phyloP scores from a whole-genome alignment of 2,329 filamentous ascomycete genomes.

The Pyrenophora seminiperda region DNA sequence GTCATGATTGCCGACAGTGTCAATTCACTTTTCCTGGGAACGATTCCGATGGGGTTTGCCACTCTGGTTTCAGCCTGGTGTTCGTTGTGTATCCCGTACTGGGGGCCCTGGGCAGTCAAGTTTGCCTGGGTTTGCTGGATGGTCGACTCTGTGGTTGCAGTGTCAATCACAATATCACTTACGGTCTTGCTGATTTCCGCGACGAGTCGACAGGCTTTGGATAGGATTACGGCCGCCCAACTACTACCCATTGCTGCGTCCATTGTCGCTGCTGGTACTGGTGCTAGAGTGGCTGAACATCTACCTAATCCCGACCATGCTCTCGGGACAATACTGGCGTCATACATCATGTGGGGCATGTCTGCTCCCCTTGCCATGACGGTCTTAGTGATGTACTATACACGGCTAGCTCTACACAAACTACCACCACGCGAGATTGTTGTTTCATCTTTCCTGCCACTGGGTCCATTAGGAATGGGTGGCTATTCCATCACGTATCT shows the following conservation, averaged over 20 bases:
- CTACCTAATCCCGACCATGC: conserved; percentile 62
- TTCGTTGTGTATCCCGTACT: conserved; percentile 63
- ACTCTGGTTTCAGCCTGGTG: conserved; percentile 71
- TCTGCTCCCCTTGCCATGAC: conserved; percentile 65
- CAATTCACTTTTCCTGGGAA: conserved; percentile 70
- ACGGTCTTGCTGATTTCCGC: conserved; percentile 61
- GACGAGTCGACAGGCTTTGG: conserved; percentile 35
- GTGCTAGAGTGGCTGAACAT: conserved; percentile 66
- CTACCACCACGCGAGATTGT: conserved; percentile 70
- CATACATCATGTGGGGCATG: conserved; percentile 72
- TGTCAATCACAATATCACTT: conserved; percentile 52
- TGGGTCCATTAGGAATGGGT: conserved; percentile 70
- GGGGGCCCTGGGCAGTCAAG: conserved; percentile 61
- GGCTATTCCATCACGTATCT: conserved; percentile 64
- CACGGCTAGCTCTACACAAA: conserved; percentile 69
- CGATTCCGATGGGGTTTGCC: conserved; percentile 70
- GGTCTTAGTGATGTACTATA: conserved; percentile 71
- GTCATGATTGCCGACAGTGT: conserved; percentile 70
- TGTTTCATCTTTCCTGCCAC: conserved; percentile 69
- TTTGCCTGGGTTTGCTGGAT: conserved; percentile 59
- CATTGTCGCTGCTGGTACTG: conserved; percentile 68
- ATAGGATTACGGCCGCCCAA: conserved; percentile 65
- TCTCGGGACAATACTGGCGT: conserved; percentile 65
- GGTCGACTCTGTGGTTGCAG: conserved; percentile 53
- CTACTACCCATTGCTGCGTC: conserved; percentile 70